Evolutionary conservation across 23 red algal genomes (phyloP).

Genomic region (Cyanidium caldarium): DNA sequence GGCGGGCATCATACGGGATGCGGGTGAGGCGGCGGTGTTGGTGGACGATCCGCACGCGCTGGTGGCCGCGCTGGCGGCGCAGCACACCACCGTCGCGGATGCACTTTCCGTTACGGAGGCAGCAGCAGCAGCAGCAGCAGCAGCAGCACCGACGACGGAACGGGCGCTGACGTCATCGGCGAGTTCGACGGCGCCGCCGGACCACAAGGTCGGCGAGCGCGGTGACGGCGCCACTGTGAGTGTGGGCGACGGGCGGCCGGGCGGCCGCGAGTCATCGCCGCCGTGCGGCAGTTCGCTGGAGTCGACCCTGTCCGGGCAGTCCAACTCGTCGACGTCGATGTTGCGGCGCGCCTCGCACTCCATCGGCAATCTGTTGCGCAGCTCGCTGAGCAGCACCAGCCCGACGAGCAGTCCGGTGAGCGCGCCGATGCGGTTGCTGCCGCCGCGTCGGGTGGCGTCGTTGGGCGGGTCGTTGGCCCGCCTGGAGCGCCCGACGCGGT

Average conservation of each 20-base stretch:
- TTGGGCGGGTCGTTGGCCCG: too few species aligned
- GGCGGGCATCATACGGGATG: not conserved
- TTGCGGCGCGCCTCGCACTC: not conserved
- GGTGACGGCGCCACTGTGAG: too few species aligned
- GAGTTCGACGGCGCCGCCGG: too few species aligned
- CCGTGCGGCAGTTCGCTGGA: too few species aligned
- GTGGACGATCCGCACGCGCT: not conserved
- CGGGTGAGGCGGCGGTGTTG: not conserved
- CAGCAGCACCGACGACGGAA: not conserved
- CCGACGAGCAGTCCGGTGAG: not conserved
- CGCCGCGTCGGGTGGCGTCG: not conserved
- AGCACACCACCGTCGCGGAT: not conserved
- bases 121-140: not conserved
- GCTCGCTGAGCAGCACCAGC: not conserved
- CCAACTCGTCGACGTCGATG: not conserved
- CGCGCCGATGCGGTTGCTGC: not conserved
- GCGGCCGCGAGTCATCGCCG: too few species aligned
- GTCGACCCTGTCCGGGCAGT: too few species aligned
- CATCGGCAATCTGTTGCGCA: not conserved
- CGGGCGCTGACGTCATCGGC: not conserved
- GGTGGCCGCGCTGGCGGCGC: not conserved
- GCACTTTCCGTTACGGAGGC: not conserved
- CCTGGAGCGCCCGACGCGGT: not conserved
- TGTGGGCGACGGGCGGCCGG: too few species aligned
- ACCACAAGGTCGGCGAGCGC: too few species aligned